Conservation (phyloP, 805 yeast species). For the Saccharomycopsis lassenensis region DNA sequence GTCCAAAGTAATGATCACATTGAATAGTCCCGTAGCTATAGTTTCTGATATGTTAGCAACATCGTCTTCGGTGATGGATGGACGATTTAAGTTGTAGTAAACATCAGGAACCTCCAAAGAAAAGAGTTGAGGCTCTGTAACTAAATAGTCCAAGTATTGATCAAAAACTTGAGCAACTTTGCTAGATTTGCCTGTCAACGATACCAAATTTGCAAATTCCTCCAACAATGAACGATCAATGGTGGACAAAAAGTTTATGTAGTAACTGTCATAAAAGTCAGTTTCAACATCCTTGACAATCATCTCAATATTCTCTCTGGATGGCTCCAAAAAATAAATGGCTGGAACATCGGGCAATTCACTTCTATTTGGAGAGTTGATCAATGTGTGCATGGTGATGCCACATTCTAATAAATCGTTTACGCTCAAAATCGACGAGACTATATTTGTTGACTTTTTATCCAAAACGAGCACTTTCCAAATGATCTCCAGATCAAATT, state of each 20-base stretch:
- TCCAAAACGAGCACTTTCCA: conserved; percentile 93
- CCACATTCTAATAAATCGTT: conserved; percentile 86
- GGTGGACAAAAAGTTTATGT: conserved; percentile 79
- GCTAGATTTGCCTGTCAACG: conserved; percentile 56
- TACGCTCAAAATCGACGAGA: conserved; percentile 86
- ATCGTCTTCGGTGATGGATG: conserved; percentile 60
- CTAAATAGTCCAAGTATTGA: conserved; percentile 85
- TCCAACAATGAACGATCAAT: conserved; percentile 72
- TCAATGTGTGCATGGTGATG: conserved; percentile 76
- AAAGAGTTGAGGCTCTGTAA: conserved; percentile 86
- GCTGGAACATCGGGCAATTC: conserved; percentile 91
- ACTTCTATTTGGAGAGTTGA: conserved; percentile 54
- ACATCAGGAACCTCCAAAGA: conserved; percentile 59
- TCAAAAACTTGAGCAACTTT: conserved; percentile 84
- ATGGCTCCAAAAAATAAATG: conserved; percentile 84
- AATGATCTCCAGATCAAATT: conserved; percentile 58
- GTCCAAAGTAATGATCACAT: conserved; percentile 66
- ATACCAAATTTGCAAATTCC: conserved; percentile 76
- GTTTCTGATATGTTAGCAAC: conserved; percentile 58
- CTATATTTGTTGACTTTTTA: conserved; percentile 65
- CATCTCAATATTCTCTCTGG: conserved; percentile 55
- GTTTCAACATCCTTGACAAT: conserved; percentile 64
- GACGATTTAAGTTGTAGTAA: conserved; percentile 60
- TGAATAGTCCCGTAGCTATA: conserved; percentile 72
- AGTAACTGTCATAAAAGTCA: conserved; percentile 69